Evolutionary conservation across 2,329 filamentous ascomycete species (phyloP).

Genomic region (Cryphonectria radicalis): DNA sequence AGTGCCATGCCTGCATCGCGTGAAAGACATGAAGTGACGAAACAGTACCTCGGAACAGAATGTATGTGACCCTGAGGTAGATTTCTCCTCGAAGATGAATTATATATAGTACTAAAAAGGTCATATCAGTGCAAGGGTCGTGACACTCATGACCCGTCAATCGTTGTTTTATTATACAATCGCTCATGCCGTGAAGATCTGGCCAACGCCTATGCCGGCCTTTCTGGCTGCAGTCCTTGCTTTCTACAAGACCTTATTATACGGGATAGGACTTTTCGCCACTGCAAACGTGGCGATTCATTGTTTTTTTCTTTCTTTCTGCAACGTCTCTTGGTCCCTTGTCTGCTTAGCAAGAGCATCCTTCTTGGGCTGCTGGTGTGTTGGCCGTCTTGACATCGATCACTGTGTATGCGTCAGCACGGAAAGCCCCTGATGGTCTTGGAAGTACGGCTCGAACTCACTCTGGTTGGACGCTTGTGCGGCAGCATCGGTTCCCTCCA

Average conservation of each 20-base stretch:
- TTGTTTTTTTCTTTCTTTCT: not conserved
- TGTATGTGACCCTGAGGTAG: not conserved
- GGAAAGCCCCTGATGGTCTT: not conserved
- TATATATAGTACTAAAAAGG: constrained; percentile 27
- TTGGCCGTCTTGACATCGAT: constrained; percentile 90
- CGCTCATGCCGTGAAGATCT: constrained; percentile 28
- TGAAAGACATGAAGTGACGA: not conserved
- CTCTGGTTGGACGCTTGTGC: constrained; percentile 76
- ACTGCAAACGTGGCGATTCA: not conserved
- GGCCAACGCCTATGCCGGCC: constrained; percentile 24
- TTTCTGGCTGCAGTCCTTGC: constrained; percentile 23
- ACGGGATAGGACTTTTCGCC: not conserved
- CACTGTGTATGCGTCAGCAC: constrained; percentile 59
- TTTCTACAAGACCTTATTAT: constrained; percentile 27
- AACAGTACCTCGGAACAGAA: not conserved
- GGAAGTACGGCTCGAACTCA: constrained; percentile 50
- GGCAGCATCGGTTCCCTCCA: constrained; percentile 87
- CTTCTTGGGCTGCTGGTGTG: constrained; percentile 70
- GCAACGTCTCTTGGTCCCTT: not conserved
- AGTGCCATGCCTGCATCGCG: not conserved
- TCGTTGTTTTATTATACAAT: constrained; percentile 30
- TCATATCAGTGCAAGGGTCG: constrained; percentile 26
- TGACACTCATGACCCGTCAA: constrained; percentile 29
- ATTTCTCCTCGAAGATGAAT: constrained; percentile 25
- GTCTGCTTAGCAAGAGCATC: constrained; percentile 65